These are phyloP conservation scores for Wickerhamomyces xylosicus DNA, from an alignment of 805 yeast species.

Conservation along the genomic window DNA sequence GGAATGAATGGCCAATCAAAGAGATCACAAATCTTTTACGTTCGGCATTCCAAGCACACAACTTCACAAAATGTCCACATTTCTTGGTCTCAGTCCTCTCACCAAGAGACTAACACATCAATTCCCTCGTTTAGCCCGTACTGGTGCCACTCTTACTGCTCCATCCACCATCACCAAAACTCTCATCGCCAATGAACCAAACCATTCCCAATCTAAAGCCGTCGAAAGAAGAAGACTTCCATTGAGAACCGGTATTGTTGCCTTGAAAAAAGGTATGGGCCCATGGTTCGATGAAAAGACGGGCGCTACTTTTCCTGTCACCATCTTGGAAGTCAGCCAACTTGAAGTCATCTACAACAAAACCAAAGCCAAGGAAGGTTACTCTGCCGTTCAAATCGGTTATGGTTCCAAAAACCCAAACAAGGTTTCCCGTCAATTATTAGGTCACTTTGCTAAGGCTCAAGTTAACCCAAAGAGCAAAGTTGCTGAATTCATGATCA, in stretches of 20 bases:
- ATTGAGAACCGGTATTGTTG: conserved; percentile 74
- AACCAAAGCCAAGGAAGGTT: conserved; percentile 66
- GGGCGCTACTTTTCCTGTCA: conserved; percentile 71
- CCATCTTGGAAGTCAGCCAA: conserved; percentile 78
- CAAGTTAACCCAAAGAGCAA: conserved; percentile 74
- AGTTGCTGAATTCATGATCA: conserved; percentile 72
- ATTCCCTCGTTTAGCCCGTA: conserved; percentile 20
- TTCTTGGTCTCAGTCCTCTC: not conserved
- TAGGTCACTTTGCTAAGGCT: conserved; percentile 74
- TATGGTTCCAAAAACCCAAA: conserved; percentile 57
- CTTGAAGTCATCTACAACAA: conserved; percentile 77
- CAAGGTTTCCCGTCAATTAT: conserved; percentile 51
- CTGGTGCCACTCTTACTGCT: conserved; percentile 26
- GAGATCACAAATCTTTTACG: not conserved
- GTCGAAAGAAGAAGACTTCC: conserved; percentile 66
- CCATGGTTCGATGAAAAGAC: conserved; percentile 58
- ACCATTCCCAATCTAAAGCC: conserved; percentile 60
- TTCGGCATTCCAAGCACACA: not conserved
- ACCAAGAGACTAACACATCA: conserved; percentile 2
- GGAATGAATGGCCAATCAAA: too few relatives aligned
- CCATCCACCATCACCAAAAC: conserved; percentile 22
- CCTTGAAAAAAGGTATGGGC: conserved; percentile 84
- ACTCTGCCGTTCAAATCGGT: conserved; percentile 81
- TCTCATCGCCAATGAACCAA: conserved; percentile 34
- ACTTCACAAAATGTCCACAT: not conserved